Evolutionary conservation across 75 land plant species (phyloP), one percentile per base, ranked within the genome.

Genomic region (Sequoia sempervirens): DNA sequence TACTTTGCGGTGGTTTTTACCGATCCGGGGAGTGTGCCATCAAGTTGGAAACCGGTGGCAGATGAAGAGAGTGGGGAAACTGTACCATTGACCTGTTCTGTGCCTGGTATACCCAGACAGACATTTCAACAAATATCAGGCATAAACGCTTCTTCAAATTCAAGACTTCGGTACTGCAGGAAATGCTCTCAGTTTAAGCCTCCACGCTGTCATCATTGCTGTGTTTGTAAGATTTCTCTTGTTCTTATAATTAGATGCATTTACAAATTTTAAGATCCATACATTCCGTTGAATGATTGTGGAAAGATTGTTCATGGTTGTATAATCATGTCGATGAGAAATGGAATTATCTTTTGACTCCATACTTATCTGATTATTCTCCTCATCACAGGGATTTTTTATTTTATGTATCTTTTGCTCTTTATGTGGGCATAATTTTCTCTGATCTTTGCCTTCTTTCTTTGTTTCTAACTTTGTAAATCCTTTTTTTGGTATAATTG

Each of bases 11-110:
- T 92, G 40, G 95, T 96, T 32, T 84, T 95, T 72, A 75, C 81
- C 14, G 95, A 96, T 82, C 97, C 99, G 36, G 99, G 99, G 28
- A 79, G 88, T 84, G 97, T 96, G 12, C 99, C 99, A 30, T 86
- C 78, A 53, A 87, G 90, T 78, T 96, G 99, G 99, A 87, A 85
- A 50, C 92, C 93, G n/a, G 70, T 52, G 26, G 11, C 83, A 11
- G 86, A 87, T 34, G 96, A 89, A 87, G 93, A 93, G 78, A 88
- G 82, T 80, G 46, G 88, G 38, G 97, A 94, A 81, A 70, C 73
- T 32, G 90, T 83, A 58, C 64, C 84, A 66, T 68, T 85, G 26
- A 83, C 86, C n/a, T 13, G 81, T 40, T 69, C 82, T 18, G 58
- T 54, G 23, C 30, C 32, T n/a, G 15, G 73, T 32, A 70, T 70